Evolutionary conservation across 768 basidiomycete genomes (phyloP).

Genomic region (Lentinula detonsa): DNA sequence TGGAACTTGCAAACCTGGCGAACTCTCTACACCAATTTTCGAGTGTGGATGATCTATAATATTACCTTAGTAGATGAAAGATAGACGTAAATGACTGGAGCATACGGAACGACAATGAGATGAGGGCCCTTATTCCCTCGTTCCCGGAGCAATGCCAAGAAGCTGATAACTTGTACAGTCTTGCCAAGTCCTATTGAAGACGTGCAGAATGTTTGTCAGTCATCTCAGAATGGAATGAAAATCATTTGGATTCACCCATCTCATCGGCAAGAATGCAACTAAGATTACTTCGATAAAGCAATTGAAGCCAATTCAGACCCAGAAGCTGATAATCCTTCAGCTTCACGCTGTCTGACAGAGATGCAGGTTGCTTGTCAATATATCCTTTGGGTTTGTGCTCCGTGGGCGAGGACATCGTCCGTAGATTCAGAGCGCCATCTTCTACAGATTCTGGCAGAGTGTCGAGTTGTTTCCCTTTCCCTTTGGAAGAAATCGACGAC

Average conservation of each 20-base stretch:
- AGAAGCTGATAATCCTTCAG: conserved; percentile 97
- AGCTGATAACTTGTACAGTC: conserved; percentile 97
- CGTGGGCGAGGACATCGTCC: conserved; percentile 35
- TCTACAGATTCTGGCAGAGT: conserved; percentile 26
- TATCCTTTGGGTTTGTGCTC: conserved; percentile 51
- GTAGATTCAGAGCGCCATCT: conserved; percentile 60
- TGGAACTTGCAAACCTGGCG: conserved; percentile 78
- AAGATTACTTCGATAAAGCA: conserved; percentile 72
- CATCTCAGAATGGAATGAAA: conserved; percentile 2
- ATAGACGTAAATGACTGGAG: neutral
- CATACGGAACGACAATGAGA: conserved; percentile 87
- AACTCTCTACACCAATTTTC: conserved; percentile 99
- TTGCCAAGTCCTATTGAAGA: conserved; percentile 79
- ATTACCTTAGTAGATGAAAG: conserved; percentile 4
- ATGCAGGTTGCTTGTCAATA: conserved; percentile 66
- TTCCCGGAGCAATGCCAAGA: conserved; percentile 86
- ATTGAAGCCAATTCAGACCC: conserved; percentile 95
- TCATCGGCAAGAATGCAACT: conserved; percentile 98
- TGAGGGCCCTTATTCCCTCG: conserved; percentile 77
- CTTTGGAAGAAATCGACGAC: conserved; percentile 40
- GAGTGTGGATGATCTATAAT: conserved; percentile 78
- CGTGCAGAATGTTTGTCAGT: conserved; percentile 6
- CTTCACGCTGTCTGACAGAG: conserved; percentile 58
- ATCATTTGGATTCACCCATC: conserved; percentile 68
- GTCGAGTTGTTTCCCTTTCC: conserved; percentile 29